Base-by-base conservation (phyloP, 257 asterid species). In the Coffea eugenioides region DNA sequence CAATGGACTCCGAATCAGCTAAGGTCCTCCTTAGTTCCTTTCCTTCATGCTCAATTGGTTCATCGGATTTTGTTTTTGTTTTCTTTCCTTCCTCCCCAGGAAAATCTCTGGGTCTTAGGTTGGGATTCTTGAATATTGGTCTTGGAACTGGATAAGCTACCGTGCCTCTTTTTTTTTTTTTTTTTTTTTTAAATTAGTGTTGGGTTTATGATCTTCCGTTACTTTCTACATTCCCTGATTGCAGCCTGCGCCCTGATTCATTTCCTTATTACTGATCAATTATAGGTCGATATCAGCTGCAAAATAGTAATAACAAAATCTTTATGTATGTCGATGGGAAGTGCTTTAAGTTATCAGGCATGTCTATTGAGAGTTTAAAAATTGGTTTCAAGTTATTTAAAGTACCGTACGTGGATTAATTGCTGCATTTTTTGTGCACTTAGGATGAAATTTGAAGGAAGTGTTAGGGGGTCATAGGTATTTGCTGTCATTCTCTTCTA, bases 1-100 rank as follows among this genome's bases (percentile, higher is more conserved):
- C 89, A 65, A 96, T 96, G 98, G 99, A 92, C 69, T 84, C 86
- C 54, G 92, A 91, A 82, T 87, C 90, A 2, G 97, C 93, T 21
- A 89, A 85, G 92, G 98, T 94, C 48, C n/a, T 56, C 21, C 77
- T 31, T 57, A 0, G 64, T 14, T 65, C 61, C 65, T 80, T 18
- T 36, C 13, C 31, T 36, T 49, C 39, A 54, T n/a, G 49, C 2
- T 49, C 52, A 48, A n/a, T 25, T 39, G 6, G 2, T 10, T 15
- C 8, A 15, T 34, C 61, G 23, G 23, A 13, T 18, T 69, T 70
- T 72, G 61, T 10, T 39, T 56, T 27, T 45, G 36, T 9, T 21
- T 51, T 59, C 3, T 39, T 39, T 39, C 43, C 43, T 39, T 2
- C 43, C 43, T 39, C 43, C 3, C 43, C 12, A 12, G n/a, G 13